phyloP scores from a whole-genome alignment of 331 rosid genomes.

The Rhamnella rubrinervis region DNA sequence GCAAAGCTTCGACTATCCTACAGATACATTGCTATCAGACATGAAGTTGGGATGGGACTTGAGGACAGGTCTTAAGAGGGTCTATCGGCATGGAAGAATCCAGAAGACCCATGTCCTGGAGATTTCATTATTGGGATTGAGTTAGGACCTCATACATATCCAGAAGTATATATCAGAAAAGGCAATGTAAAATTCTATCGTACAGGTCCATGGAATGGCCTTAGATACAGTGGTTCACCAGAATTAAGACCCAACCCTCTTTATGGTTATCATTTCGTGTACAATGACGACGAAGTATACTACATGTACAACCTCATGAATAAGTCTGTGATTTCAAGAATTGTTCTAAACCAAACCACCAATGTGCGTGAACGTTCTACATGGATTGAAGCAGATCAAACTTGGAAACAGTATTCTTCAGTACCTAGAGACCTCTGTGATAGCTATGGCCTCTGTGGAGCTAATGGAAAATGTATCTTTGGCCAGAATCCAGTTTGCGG shows the following conservation, averaged over 20 bases:
- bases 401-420: slow-evolving; percentile 28
- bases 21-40: slow-evolving; percentile 46
- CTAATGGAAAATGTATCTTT: slow-evolving; percentile 32
- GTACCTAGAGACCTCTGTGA: slow-evolving; percentile 48
- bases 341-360: slow-evolving; percentile 25
- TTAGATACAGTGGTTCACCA: slow-evolving; percentile 37
- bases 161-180: slow-evolving; percentile 39
- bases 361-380: slow-evolving; percentile 1
- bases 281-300: slow-evolving; percentile 30
- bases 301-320: slow-evolving; percentile 25
- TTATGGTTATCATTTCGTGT: slow-evolving; percentile 22
- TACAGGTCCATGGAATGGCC: slow-evolving; percentile 65
- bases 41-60: slow-evolving; percentile 67
- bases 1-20: slow-evolving; percentile 43
- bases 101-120: slow-evolving; percentile 53
- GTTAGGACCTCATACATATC: slow-evolving; percentile 25
- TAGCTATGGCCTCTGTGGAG: slow-evolving; percentile 39
- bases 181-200: slow-evolving; percentile 28
- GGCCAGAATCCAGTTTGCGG: slow-evolving; percentile 38
- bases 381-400: slow-evolving; percentile 24
- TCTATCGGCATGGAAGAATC: slow-evolving; percentile 44
- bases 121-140: slow-evolving; percentile 26
- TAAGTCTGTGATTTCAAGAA: slow-evolving; percentile 14
- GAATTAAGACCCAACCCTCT: slow-evolving; percentile 22
- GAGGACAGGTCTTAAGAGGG: slow-evolving; percentile 10